Evolutionary conservation across 345 rosid genomes (phyloP).

Genomic region (Citrus sp.): DNA sequence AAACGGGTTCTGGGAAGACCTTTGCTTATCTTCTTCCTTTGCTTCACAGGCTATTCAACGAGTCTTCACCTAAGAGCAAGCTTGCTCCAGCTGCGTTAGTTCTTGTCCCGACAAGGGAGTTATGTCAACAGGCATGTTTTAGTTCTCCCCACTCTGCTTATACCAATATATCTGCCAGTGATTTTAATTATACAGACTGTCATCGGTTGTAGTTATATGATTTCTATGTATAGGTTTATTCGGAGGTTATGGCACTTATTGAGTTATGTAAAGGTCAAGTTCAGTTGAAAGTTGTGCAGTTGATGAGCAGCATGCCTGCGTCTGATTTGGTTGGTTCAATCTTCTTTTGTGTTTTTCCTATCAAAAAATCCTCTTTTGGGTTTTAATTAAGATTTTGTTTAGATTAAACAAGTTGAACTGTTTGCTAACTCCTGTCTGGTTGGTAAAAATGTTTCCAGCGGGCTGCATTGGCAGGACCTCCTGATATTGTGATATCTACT

Average conservation of each 20-base stretch:
- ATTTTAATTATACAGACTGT: not conserved
- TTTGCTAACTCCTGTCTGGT: not conserved
- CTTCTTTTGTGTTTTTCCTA: not conserved
- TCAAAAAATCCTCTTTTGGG: not conserved
- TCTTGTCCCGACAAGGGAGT: conserved; percentile 79
- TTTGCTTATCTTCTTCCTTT: conserved; percentile 79
- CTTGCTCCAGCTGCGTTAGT: conserved; percentile 68
- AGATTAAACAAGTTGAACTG: not conserved
- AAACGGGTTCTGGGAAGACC: conserved; percentile 90
- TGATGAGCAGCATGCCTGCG: conserved; percentile 64
- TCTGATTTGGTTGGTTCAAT: conserved; percentile 65
- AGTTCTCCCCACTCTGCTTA: not conserved
- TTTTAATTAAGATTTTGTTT: not conserved
- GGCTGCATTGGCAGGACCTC: conserved; percentile 66
- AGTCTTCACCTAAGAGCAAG: conserved; percentile 42
- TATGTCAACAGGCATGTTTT: conserved; percentile 66
- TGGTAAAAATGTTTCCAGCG: conserved; percentile 40
- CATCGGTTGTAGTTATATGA: not conserved
- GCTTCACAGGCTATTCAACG: conserved; percentile 74
- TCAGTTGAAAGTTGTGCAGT: conserved; percentile 65
- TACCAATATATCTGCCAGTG: not conserved
- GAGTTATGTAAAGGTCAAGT: conserved; percentile 80
- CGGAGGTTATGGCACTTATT: conserved; percentile 58
- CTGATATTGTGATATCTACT: conserved; percentile 74
- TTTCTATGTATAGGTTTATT: conserved; percentile 44